Percentiles rank a stretch among this genome's conserved stretches.
Evolutionary conservation across 176 grass and related monocot species (phyloP).

Genomic region (Carex kokanica): DNA sequence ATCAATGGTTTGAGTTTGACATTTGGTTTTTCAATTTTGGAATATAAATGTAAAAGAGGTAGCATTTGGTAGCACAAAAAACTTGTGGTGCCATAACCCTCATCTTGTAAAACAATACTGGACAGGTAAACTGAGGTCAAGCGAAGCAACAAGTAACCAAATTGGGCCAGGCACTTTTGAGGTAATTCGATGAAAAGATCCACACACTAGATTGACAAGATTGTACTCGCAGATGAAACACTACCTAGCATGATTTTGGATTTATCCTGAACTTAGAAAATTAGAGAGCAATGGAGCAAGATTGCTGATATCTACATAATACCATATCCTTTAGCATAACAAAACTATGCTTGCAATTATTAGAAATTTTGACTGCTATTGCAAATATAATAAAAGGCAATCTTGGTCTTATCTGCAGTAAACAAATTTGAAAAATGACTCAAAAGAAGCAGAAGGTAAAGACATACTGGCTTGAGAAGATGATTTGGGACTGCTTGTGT

Average conservation of each 20-base stretch:
- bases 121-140: neutral
- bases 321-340: neutral
- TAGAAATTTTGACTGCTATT: neutral
- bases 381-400: neutral
- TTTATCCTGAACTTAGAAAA: neutral
- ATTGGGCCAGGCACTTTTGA: neutral
- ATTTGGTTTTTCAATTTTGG: neutral
- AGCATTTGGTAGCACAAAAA: neutral
- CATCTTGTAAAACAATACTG: neutral
- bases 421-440: neutral
- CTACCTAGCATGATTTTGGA: neutral
- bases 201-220: neutral
- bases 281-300: neutral
- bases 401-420: neutral
- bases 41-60: neutral
- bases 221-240: neutral
- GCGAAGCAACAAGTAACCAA: neutral
- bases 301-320: neutral
- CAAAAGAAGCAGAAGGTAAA: neutral
- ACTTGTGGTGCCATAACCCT: neutral
- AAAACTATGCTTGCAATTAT: neutral
- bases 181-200: neutral
- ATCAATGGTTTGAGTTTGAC: neutral
- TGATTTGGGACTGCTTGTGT: slow-evolving; percentile 12
- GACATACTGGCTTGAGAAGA: slow-evolving; percentile 21